A percentile compares a stretch with the other conserved stretches of the same genome.
Evolutionary conservation across 129 eudicot species (phyloP).

Genomic region (Tagetes patula): DNA sequence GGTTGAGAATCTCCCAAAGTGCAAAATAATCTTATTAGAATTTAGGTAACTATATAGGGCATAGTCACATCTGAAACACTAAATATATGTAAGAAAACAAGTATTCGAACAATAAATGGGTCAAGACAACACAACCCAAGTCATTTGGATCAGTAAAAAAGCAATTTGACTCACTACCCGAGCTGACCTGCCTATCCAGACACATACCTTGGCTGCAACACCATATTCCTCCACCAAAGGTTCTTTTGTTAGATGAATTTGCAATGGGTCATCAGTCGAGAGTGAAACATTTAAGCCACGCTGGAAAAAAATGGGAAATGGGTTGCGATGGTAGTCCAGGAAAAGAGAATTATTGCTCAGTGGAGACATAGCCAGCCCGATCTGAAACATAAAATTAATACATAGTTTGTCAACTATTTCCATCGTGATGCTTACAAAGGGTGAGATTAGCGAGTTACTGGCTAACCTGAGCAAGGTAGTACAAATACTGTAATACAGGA

Average conservation of each 20-base stretch:
- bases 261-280: conserved; percentile 90
- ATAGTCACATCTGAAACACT: neutral
- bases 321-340: conserved; percentile 93
- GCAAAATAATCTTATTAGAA: neutral
- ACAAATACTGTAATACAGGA: conserved; percentile 87
- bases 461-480: conserved; percentile 95
- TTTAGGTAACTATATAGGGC: neutral
- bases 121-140: neutral
- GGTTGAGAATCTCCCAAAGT: neutral
- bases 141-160: neutral
- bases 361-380: conserved; percentile 96
- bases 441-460: neutral
- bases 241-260: conserved; percentile 95
- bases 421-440: neutral
- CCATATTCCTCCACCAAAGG: conserved; percentile 96
- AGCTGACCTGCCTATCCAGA: neutral
- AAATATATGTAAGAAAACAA: neutral
- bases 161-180: neutral
- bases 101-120: neutral
- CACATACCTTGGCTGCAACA: conserved; percentile 87
- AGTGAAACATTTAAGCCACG: conserved; percentile 95
- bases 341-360: conserved; percentile 94
- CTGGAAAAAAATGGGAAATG: conserved; percentile 93
- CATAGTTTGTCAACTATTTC: neutral
- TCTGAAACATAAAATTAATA: conserved; percentile 38